Conservation (phyloP, 73 alveolate species). For the Tetrahymena malaccensis region DNA sequence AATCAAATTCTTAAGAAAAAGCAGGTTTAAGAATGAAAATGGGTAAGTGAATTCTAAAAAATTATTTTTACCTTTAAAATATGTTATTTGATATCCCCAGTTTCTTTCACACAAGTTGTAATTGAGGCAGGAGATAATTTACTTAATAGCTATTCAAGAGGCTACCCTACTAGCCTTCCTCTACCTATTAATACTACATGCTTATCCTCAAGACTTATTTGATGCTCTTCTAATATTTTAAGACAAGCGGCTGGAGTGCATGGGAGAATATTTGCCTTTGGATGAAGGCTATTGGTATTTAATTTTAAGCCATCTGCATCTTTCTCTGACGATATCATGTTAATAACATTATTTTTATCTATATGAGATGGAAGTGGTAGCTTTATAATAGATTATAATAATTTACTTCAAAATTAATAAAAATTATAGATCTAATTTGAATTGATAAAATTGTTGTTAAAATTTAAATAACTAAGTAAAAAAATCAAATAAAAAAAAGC, state of each 20-base stretch:
- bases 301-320: slow-evolving; percentile 54
- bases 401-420: neutral
- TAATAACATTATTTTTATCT: slow-evolving; percentile 31
- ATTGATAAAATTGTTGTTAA: too few relatives aligned
- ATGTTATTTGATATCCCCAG: neutral
- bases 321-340: slow-evolving; percentile 41
- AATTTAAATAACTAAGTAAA: neutral
- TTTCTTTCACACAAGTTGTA: neutral
- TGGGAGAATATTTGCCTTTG: slow-evolving; percentile 24
- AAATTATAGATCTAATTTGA: neutral
- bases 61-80: slow-evolving; percentile 50
- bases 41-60: too few relatives aligned
- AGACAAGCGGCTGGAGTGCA: slow-evolving; percentile 41
- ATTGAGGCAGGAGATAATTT: neutral
- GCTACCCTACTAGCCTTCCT: slow-evolving; percentile 64
- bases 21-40: too few relatives aligned
- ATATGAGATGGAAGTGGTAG: slow-evolving; percentile 71
- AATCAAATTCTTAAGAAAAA: too few relatives aligned
- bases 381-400: neutral
- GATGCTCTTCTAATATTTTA: slow-evolving; percentile 11
- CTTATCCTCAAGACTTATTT: slow-evolving; percentile 6
- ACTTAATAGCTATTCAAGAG: slow-evolving; percentile 42
- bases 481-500: too few relatives aligned
- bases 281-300: slow-evolving; percentile 1
- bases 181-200: slow-evolving; percentile 48